Percentiles rank a stretch among this genome's conserved stretches.
These are phyloP conservation scores for Crithidia acanthocephali DNA, from an alignment of 208 protist genomes.

Conservation along the genomic window DNA sequence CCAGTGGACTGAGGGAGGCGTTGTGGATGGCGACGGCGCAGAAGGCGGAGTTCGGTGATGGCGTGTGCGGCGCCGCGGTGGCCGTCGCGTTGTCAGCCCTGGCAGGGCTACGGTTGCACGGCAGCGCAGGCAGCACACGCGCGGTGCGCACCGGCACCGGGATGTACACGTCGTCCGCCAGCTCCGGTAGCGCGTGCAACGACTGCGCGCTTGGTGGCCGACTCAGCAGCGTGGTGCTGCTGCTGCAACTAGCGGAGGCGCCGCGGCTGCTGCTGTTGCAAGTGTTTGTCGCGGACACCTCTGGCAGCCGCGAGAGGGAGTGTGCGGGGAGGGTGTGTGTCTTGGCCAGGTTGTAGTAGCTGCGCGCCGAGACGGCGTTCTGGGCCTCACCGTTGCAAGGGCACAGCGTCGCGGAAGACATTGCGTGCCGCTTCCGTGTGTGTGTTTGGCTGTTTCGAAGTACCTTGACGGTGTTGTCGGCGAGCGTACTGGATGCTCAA, in stretches of 20 bases:
- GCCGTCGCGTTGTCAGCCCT: neutral
- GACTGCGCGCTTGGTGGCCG: conserved; percentile 8
- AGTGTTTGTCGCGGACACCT: neutral
- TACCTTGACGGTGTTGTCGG: too few relatives aligned
- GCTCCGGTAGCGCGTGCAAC: conserved; percentile 8
- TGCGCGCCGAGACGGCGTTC: conserved; percentile 3
- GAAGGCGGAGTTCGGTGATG: conserved; percentile 8
- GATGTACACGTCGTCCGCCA: conserved; percentile 2
- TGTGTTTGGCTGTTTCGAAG: neutral
- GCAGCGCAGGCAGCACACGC: conserved; percentile 10
- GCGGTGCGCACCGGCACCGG: conserved; percentile 15
- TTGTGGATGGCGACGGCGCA: neutral
- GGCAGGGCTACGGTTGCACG: neutral
- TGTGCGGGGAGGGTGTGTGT: neutral
- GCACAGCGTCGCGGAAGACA: neutral
- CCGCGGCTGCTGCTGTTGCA: neutral
- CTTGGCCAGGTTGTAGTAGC: conserved; percentile 12
- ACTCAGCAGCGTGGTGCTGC: conserved; percentile 7
- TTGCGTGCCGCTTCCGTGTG: neutral
- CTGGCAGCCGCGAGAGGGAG: neutral
- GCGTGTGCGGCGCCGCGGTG: neutral
- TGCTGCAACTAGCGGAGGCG: neutral
- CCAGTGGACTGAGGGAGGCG: neutral
- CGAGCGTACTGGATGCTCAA: neutral
- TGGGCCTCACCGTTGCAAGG: neutral